These are phyloP conservation scores for Iris pallida DNA, from an alignment of 116 monocot species.

Conservation along the genomic window DNA sequence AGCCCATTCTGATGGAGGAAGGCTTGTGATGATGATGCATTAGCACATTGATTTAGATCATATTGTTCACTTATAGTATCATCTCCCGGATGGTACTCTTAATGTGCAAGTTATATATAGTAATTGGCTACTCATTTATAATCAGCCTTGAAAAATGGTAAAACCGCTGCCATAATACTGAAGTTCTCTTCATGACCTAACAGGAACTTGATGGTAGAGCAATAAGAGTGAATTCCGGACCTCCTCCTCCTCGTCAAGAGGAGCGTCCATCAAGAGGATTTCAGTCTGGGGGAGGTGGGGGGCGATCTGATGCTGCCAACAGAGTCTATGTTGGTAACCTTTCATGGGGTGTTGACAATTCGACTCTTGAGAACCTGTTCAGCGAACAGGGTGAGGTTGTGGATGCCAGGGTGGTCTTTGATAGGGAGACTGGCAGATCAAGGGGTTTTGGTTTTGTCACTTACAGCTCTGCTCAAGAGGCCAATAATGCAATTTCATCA, in stretches of 20 bases:
- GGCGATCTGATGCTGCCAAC: slow-evolving; percentile 4
- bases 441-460: slow-evolving; percentile 57
- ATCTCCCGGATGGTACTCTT: no score
- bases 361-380: slow-evolving; percentile 41
- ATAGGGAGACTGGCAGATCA: slow-evolving; percentile 50
- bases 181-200: neutral
- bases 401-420: slow-evolving; percentile 42
- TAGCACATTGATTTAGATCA: no score
- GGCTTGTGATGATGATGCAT: no score
- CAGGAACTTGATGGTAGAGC: slow-evolving; percentile 25
- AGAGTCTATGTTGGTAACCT: slow-evolving; percentile 48
- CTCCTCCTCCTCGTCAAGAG: slow-evolving; percentile 15
- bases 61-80: no score
- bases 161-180: no score
- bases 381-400: slow-evolving; percentile 44
- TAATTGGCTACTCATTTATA: no score
- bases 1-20: no score
- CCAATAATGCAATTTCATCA: slow-evolving; percentile 32
- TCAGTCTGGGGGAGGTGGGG: slow-evolving; percentile 1
- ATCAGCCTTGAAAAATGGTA: no score
- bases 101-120: no score
- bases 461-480: slow-evolving; percentile 37
- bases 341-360: slow-evolving; percentile 44
- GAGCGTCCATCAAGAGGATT: slow-evolving; percentile 19
- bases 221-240: slow-evolving; percentile 30